Percentiles rank a stretch among this genome's conserved stretches.
These are phyloP conservation scores for Amanita subjunquillea DNA, from an alignment of 768 basidiomycete genomes.

Conservation along the genomic window DNA sequence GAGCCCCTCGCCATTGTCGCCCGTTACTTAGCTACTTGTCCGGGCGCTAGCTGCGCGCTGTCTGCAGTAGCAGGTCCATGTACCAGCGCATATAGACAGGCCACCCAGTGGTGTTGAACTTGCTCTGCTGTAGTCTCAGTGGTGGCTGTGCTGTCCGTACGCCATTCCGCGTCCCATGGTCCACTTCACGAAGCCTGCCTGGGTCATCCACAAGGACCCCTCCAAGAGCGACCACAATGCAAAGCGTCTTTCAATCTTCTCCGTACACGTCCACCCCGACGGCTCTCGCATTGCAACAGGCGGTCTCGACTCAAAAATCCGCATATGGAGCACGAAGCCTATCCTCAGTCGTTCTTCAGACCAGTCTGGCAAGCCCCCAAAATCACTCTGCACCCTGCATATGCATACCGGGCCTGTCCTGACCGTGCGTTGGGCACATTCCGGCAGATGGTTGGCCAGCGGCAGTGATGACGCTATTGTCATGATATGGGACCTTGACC, in stretches of 20 bases:
- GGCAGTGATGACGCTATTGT: conserved; percentile 94
- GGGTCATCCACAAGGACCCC: conserved; percentile 75
- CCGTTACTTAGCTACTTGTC: too few species aligned
- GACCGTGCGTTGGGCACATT: conserved; percentile 87
- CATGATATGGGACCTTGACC: conserved; percentile 96
- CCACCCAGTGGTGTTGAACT: too few species aligned
- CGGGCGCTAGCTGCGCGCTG: too few species aligned
- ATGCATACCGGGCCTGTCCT: conserved; percentile 94
- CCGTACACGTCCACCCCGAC: conserved; percentile 91
- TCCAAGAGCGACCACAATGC: conserved; percentile 50
- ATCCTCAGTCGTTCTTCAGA: conserved; percentile 73
- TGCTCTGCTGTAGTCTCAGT: background rate
- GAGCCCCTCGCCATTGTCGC: background rate
- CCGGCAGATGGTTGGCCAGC: conserved; percentile 88
- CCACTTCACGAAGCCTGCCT: conserved; percentile 84
- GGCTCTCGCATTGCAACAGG: conserved; percentile 96
- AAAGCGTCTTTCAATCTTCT: conserved; percentile 81
- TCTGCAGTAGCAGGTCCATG: too few species aligned
- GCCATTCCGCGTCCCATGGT: conserved; percentile 24
- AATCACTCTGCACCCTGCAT: conserved; percentile 80
- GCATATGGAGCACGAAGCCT: conserved; percentile 95
- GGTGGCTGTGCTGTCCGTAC: background rate
- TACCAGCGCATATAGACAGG: background rate
- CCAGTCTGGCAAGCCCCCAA: conserved; percentile 62
- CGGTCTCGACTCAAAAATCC: conserved; percentile 89